phyloP scores from a whole-genome alignment of 441 rosid species.

The Pelargonium cotyledonis region DNA sequence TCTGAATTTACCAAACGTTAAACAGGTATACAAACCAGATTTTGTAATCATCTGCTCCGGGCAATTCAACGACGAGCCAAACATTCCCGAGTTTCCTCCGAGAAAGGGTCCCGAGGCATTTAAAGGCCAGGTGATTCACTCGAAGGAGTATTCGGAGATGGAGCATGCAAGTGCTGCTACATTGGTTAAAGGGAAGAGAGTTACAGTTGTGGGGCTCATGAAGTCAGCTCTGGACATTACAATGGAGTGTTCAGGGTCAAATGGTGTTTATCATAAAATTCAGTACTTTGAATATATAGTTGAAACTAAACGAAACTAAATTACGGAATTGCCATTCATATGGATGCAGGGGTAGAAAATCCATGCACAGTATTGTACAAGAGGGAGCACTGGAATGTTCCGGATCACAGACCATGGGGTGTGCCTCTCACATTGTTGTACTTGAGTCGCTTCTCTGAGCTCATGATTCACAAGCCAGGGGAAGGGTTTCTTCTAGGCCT shows the following conservation, averaged over 20 bases:
- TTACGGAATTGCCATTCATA: too few relatives aligned
- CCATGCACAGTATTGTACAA: slow-evolving; percentile 40
- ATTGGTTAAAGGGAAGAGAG: slow-evolving; percentile 28
- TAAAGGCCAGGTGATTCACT: slow-evolving; percentile 38
- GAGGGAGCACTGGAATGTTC: slow-evolving; percentile 35
- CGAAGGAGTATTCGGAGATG: slow-evolving; percentile 34
- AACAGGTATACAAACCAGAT: slow-evolving; percentile 25
- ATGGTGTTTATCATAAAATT: slow-evolving; percentile 38
- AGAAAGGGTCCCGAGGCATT: slow-evolving; percentile 42
- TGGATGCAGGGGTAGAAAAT: slow-evolving; percentile 15
- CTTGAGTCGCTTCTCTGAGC: slow-evolving; percentile 28
- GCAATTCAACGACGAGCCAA: slow-evolving; percentile 28
- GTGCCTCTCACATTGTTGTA: slow-evolving; percentile 26
- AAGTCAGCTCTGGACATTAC: slow-evolving; percentile 46
- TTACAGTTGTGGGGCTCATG: slow-evolving; percentile 37
- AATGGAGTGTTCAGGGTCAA: slow-evolving; percentile 33
- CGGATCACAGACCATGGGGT: slow-evolving; percentile 30
- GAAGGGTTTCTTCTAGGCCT: slow-evolving; percentile 22
- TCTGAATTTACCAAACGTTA: too few relatives aligned
- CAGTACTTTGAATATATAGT: too few relatives aligned
- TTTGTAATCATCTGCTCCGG: slow-evolving; percentile 35
- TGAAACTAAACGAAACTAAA: too few relatives aligned
- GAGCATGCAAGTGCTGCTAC: slow-evolving; percentile 24
- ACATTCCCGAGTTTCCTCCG: slow-evolving; percentile 43
- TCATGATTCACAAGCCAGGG: background rate